Conservation (phyloP, 257 asterid genomes). For the Thymus mandschuricus region DNA sequence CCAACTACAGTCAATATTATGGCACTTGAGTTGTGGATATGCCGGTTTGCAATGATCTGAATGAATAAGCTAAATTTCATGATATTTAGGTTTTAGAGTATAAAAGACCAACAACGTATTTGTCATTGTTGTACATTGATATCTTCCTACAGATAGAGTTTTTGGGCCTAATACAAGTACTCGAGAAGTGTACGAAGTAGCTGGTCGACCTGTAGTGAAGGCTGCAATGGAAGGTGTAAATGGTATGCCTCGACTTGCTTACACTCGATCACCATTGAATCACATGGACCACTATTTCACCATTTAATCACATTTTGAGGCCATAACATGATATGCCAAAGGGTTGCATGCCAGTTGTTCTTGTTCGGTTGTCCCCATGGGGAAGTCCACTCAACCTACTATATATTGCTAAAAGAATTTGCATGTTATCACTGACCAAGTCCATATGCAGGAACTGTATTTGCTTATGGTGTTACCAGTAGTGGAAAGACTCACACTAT, state of each 20-base stretch:
- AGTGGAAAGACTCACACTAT: conserved; percentile 99
- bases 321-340: conserved; percentile 17
- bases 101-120: background rate
- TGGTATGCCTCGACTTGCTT: conserved; percentile 50
- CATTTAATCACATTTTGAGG: conserved; percentile 8
- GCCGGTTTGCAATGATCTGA: conserved; percentile 15
- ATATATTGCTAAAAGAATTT: conserved; percentile 5
- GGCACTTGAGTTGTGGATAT: conserved; percentile 20
- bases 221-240: conserved; percentile 96
- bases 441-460: conserved; percentile 86
- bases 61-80: conserved; percentile 19
- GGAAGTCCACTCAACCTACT: too few relatives aligned
- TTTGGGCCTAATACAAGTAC: conserved; percentile 78
- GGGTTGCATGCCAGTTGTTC: conserved; percentile 20
- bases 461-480: conserved; percentile 99
- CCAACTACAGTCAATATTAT: conserved; percentile 21
- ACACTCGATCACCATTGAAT: background rate
- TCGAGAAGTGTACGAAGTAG: conserved; percentile 87
- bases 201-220: conserved; percentile 93
- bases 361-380: too few relatives aligned
- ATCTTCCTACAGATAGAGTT: conserved; percentile 64
- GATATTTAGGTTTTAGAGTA: conserved; percentile 16
- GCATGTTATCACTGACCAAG: conserved; percentile 32
- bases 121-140: conserved; percentile 21
- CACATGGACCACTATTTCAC: conserved; percentile 9